Evolutionary conservation across 2,329 filamentous ascomycete species (phyloP), one percentile per base, ranked within the genome.

Genomic region (Fusarium nisikadoi): DNA sequence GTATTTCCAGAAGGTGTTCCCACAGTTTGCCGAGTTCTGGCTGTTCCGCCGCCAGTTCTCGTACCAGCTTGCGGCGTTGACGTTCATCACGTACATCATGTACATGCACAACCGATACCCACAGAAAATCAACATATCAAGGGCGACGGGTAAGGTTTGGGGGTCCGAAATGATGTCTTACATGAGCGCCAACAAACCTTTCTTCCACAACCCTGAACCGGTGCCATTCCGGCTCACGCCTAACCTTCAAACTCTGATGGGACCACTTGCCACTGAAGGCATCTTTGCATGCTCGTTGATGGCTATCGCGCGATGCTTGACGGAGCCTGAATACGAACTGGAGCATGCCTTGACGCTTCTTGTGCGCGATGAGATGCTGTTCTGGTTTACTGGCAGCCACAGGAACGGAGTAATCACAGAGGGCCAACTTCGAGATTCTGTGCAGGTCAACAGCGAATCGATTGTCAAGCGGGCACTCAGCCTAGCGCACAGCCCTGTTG

Each of bases 21-120:
- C 94, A 35, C 92, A 93, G 71, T 99, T 94, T 81, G 90, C 93
- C 49, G 95, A 98, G 77, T 98, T 98, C 86, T 99, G 95, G 94
- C 89, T 99, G 64, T 99, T 99, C 93, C 93, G 96, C 65, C 92
- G 95, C 65, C 95, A 97, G 74, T 97, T 99, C 84, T 93, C 94
- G 27, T 98, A 98, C 85, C 96, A 99, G 83, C 91, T 97, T 69
- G 95, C 96, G 25, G 91, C 95, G 4, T 88, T 98, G 72, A 97
- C 96, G 2, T 99, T 99, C 84, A 97, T 99, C 93, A 98, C 96
- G 8, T 99, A 98, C 80, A 92, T 98, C 65, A 92, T 99, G 85
- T 95, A 95, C 84, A 98, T 99, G 91, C 94, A 95, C 80, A 94
- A 94, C 80, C 93, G 96, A 35, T 97, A 96, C 81, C 97, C 96